Conservation (phyloP, 768 basidiomycete species). For the Leccinum longicurvipes region DNA sequence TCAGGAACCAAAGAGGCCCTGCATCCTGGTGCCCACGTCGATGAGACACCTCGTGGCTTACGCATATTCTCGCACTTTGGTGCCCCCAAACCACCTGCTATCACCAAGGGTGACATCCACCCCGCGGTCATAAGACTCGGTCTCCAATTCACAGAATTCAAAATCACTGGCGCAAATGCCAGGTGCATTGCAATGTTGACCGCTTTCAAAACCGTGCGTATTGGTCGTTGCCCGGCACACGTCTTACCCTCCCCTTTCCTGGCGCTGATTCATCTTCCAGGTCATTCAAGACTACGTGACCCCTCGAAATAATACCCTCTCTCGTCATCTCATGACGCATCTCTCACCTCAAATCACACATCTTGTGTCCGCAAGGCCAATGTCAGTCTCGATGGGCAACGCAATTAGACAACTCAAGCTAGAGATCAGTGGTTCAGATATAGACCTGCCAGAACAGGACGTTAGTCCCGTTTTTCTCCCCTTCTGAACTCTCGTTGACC, state of each 20-base stretch:
- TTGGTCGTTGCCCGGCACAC: background rate
- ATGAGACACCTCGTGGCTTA: slow-evolving; percentile 52
- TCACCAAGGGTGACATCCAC: slow-evolving; percentile 83
- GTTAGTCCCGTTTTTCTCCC: slow-evolving; percentile 41
- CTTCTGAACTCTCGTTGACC: background rate
- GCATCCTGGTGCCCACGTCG: slow-evolving; percentile 29
- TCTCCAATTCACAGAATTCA: slow-evolving; percentile 87
- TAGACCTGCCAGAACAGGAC: slow-evolving; percentile 93
- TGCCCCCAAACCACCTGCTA: slow-evolving; percentile 52
- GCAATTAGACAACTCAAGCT: slow-evolving; percentile 92
- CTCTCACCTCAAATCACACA: slow-evolving; percentile 92
- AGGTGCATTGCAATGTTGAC: slow-evolving; percentile 89
- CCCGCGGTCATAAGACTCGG: slow-evolving; percentile 85
- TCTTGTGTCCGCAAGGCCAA: slow-evolving; percentile 81
- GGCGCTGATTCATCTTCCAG: slow-evolving; percentile 37
- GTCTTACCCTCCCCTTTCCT: background rate
- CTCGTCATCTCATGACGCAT: slow-evolving; percentile 88
- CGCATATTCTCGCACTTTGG: slow-evolving; percentile 88
- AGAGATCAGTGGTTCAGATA: slow-evolving; percentile 89
- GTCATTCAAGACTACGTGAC: slow-evolving; percentile 90
- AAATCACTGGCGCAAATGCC: slow-evolving; percentile 92
- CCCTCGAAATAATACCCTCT: slow-evolving; percentile 81
- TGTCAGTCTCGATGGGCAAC: slow-evolving; percentile 94
- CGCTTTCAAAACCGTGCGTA: slow-evolving; percentile 84
- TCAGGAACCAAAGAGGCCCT: slow-evolving; percentile 27